These are phyloP conservation scores for Allium sativum DNA, from an alignment of 106 monocot species.

Conservation along the genomic window DNA sequence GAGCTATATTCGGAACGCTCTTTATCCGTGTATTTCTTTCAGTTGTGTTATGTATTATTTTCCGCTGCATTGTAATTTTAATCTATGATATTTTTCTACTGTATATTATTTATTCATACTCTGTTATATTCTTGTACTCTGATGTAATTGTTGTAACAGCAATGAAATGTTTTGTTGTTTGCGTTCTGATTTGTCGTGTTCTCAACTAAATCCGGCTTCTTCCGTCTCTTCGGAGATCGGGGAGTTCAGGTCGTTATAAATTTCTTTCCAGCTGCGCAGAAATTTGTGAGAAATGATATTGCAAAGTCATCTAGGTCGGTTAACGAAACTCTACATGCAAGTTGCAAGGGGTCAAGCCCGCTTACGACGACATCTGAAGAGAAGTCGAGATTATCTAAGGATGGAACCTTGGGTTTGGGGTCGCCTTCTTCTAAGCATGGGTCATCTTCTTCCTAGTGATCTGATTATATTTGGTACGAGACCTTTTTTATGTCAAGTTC, in stretches of 20 bases:
- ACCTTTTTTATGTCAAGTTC: no score
- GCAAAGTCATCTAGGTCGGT: slow-evolving; percentile 66
- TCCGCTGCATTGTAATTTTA: no score
- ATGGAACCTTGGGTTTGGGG: slow-evolving; percentile 47
- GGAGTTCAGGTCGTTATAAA: slow-evolving; percentile 67
- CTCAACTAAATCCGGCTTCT: no score
- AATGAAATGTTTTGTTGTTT: no score
- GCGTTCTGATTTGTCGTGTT: no score
- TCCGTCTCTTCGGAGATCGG: slow-evolving; percentile 54
- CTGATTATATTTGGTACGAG: background rate
- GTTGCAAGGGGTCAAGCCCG: slow-evolving; percentile 72
- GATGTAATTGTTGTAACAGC: no score
- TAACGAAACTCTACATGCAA: slow-evolving; percentile 89
- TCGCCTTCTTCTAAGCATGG: slow-evolving; percentile 64
- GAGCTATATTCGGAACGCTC: no score
- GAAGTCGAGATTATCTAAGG: slow-evolving; percentile 71
- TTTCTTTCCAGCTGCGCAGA: slow-evolving; percentile 89
- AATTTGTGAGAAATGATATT: slow-evolving; percentile 86
- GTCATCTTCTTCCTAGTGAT: slow-evolving; percentile 61
- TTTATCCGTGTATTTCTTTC: no score
- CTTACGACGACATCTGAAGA: slow-evolving; percentile 38
- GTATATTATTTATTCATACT: no score
- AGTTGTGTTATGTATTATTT: no score
- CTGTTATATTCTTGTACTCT: no score
- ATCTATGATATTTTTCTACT: no score